Conservation (phyloP, 2,329 filamentous ascomycete genomes). For the Claviceps spartinae region DNA sequence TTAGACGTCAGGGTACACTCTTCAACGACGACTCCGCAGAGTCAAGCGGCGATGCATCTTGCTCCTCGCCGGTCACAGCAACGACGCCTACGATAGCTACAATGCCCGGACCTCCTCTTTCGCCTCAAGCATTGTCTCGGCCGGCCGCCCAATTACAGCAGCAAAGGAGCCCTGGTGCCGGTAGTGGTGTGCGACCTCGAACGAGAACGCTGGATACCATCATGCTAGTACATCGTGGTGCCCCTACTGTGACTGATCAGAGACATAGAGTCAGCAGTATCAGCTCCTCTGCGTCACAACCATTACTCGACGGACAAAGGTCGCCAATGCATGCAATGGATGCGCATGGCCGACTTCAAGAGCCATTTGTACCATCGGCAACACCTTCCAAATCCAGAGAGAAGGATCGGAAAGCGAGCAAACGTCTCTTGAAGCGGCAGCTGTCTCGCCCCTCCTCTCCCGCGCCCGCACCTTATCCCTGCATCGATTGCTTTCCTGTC, state of each 20-base stretch:
- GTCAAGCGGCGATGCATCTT: slow-evolving; percentile 16
- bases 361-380: slow-evolving; percentile 14
- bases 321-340: slow-evolving; percentile 27
- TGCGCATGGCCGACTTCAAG: slow-evolving; percentile 23
- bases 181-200: slow-evolving; percentile 32
- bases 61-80: slow-evolving; percentile 18
- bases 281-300: slow-evolving; percentile 45
- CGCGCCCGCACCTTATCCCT: slow-evolving; percentile 37
- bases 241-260: slow-evolving; percentile 29
- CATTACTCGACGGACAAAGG: slow-evolving; percentile 36
- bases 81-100: background rate
- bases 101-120: background rate
- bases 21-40: slow-evolving; percentile 43
- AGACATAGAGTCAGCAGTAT: slow-evolving; percentile 59
- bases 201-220: slow-evolving; percentile 46
- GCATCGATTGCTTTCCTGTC: slow-evolving; percentile 44
- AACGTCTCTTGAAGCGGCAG: slow-evolving; percentile 41
- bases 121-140: slow-evolving; percentile 1
- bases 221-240: slow-evolving; percentile 31
- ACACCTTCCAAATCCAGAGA: slow-evolving; percentile 4
- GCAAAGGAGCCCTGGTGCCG: slow-evolving; percentile 17
- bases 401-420: slow-evolving; percentile 31
- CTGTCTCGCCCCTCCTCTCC: slow-evolving; percentile 46
- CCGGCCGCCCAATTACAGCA: slow-evolving; percentile 12
- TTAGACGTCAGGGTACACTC: slow-evolving; percentile 43